phyloP scores from a whole-genome alignment of 2,329 filamentous ascomycete genomes.

The Cladosporium colombiae region DNA sequence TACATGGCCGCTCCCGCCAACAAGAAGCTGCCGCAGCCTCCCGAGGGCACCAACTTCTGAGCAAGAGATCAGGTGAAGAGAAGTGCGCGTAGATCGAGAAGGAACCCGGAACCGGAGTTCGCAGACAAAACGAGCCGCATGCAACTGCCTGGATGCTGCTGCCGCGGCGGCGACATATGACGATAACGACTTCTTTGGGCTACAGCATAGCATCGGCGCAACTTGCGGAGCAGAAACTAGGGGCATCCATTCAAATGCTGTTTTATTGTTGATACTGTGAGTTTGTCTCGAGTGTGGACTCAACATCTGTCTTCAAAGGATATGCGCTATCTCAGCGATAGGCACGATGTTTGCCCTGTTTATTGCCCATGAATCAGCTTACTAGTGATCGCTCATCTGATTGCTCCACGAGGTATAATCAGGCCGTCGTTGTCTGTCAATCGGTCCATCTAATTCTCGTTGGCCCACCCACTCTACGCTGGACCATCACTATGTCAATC shows the following conservation, averaged over 20 bases:
- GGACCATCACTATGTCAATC: background rate
- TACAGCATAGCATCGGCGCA: conserved; percentile 20
- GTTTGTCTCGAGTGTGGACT: background rate
- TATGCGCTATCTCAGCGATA: background rate
- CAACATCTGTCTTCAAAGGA: background rate
- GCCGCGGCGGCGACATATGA: conserved; percentile 14
- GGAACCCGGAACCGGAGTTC: background rate
- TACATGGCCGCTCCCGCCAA: conserved; percentile 90
- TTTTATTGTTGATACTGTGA: background rate
- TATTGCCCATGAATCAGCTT: background rate
- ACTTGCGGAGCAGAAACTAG: conserved; percentile 2
- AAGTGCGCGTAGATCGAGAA: background rate
- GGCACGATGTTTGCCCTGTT: background rate
- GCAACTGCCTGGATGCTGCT: conserved; percentile 6
- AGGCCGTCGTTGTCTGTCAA: background rate
- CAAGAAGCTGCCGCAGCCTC: conserved; percentile 93
- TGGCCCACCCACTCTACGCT: background rate
- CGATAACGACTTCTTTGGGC: conserved; percentile 18
- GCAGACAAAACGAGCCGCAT: background rate
- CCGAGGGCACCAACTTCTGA: conserved; percentile 69
- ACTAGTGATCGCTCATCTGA: background rate
- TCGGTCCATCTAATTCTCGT: background rate
- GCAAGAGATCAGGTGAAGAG: background rate
- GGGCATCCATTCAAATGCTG: conserved; percentile 5
- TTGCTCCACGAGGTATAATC: background rate